A percentile compares a stretch with the other conserved stretches of the same genome.
Evolutionary conservation across 2,329 filamentous ascomycete species (phyloP).

Genomic region (Xylariaceae sp.): DNA sequence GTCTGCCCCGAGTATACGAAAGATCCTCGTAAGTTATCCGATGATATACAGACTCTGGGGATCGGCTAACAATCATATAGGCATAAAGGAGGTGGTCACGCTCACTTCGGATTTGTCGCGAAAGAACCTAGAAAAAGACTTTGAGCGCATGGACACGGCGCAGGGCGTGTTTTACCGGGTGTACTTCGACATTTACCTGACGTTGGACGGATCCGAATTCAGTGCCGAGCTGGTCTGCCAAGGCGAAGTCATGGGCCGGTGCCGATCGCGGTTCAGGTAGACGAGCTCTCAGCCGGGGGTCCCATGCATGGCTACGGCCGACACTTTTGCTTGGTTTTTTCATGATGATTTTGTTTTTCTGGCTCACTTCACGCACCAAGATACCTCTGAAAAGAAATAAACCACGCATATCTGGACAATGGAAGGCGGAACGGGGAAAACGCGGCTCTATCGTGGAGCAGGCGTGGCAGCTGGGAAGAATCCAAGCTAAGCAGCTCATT

Average conservation of each 20-base stretch:
- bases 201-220: conserved; percentile 94
- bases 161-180: conserved; percentile 92
- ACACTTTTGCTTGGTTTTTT: conserved; percentile 15
- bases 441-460: neutral
- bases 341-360: conserved; percentile 15
- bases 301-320: conserved; percentile 9
- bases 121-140: conserved; percentile 98
- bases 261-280: conserved; percentile 78
- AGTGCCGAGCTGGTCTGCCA: conserved; percentile 98
- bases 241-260: conserved; percentile 97
- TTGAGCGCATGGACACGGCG: conserved; percentile 97
- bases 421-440: conserved; percentile 3
- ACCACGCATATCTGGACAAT: conserved; percentile 15
- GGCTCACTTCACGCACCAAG: no score
- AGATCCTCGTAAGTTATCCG: conserved; percentile 80
- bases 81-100: conserved; percentile 98
- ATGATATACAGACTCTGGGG: neutral
- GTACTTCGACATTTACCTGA: conserved; percentile 77
- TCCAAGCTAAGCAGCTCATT: no score
- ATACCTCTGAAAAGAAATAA: conserved; percentile 21
- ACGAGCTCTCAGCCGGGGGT: conserved; percentile 9
- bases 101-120: conserved; percentile 93
- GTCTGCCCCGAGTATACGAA: conserved; percentile 98
- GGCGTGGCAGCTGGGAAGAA: neutral
- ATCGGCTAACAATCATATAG: conserved; percentile 40